Percentiles rank a stretch among this genome's conserved stretches.
Evolutionary conservation across 2,329 filamentous ascomycete species (phyloP).

Genomic region (Talaromyces funiculosus): DNA sequence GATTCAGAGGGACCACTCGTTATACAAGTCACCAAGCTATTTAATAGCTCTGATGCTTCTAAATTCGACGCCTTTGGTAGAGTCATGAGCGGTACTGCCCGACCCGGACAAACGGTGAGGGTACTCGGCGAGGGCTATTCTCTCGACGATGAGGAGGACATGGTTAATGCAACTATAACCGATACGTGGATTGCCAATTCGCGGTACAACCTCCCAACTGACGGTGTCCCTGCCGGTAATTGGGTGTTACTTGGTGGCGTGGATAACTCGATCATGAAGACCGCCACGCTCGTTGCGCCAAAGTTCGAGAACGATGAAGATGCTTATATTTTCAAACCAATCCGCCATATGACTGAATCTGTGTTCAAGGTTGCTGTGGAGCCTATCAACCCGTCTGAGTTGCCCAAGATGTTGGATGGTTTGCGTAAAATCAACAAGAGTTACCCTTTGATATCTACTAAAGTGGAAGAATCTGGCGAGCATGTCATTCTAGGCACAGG

Average conservation of each 20-base stretch:
- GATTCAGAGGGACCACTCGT: slow-evolving; percentile 86
- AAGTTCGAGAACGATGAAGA: slow-evolving; percentile 82
- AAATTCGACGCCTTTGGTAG: slow-evolving; percentile 85
- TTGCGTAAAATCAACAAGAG: slow-evolving; percentile 96
- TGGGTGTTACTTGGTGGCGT: slow-evolving; percentile 87
- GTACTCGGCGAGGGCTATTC: slow-evolving; percentile 95
- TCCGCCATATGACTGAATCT: slow-evolving; percentile 93
- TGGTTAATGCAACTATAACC: slow-evolving; percentile 77
- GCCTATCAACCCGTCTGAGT: slow-evolving; percentile 93
- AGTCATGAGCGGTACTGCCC: slow-evolving; percentile 86
- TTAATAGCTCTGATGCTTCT: slow-evolving; percentile 84
- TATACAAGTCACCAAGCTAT: slow-evolving; percentile 89
- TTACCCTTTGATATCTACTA: slow-evolving; percentile 90
- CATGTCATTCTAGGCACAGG: slow-evolving; percentile 93
- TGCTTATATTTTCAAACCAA: slow-evolving; percentile 88
- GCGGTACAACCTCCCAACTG: slow-evolving; percentile 84
- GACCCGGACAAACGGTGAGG: slow-evolving; percentile 73
- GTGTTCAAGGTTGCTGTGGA: slow-evolving; percentile 97
- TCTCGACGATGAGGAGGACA: slow-evolving; percentile 95
- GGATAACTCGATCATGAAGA: slow-evolving; percentile 98
- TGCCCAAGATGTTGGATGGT: slow-evolving; percentile 98
- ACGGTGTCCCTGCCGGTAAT: slow-evolving; percentile 89
- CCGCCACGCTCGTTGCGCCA: slow-evolving; percentile 78
- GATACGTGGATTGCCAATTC: slow-evolving; percentile 89
- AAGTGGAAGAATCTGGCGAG: slow-evolving; percentile 96